Conservation (phyloP, 1,284 basidiomycete species). For the Agroathelia rolfsii region DNA sequence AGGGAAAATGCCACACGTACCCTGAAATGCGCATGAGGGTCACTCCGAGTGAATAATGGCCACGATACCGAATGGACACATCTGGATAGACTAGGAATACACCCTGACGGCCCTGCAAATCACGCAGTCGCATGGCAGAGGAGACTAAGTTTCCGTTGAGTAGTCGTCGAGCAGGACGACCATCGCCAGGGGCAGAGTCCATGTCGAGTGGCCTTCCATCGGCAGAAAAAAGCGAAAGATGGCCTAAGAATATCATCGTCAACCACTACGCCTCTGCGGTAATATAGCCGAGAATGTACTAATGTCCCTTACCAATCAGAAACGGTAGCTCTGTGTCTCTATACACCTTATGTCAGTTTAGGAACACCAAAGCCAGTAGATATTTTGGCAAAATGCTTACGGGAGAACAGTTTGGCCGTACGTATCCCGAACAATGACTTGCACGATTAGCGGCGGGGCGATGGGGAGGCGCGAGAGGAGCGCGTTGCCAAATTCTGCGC, state of each 20-base stretch:
- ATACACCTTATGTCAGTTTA: constrained; percentile 13
- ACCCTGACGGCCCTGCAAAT: constrained; percentile 67
- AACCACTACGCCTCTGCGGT: no score
- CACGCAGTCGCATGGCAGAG: constrained; percentile 66
- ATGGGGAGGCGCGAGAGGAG: constrained; percentile 74
- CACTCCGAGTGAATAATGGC: constrained; percentile 68
- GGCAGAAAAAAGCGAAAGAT: constrained; percentile 59
- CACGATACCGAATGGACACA: constrained; percentile 71
- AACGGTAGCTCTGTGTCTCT: constrained; percentile 78
- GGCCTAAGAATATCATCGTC: no score
- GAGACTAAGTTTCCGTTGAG: constrained; percentile 82
- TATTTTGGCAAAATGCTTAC: constrained; percentile 34
- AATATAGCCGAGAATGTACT: no score
- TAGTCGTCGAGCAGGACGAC: constrained; percentile 40
- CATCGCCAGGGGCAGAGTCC: constrained; percentile 36
- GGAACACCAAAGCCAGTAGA: constrained; percentile 4
- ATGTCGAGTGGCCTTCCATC: constrained; percentile 55
- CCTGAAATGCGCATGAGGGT: constrained; percentile 68
- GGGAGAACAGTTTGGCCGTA: constrained; percentile 55
- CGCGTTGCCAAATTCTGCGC: constrained; percentile 69
- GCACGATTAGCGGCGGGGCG: constrained; percentile 71
- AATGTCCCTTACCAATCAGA: no score
- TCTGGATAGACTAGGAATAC: constrained; percentile 87
- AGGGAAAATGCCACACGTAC: constrained; percentile 34
- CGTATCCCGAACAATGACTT: constrained; percentile 64